Evolutionary conservation across 495 filamentous ascomycete genomes (phyloP), one percentile per base, ranked within the genome.

Genomic region (Aspergillus indologenus): DNA sequence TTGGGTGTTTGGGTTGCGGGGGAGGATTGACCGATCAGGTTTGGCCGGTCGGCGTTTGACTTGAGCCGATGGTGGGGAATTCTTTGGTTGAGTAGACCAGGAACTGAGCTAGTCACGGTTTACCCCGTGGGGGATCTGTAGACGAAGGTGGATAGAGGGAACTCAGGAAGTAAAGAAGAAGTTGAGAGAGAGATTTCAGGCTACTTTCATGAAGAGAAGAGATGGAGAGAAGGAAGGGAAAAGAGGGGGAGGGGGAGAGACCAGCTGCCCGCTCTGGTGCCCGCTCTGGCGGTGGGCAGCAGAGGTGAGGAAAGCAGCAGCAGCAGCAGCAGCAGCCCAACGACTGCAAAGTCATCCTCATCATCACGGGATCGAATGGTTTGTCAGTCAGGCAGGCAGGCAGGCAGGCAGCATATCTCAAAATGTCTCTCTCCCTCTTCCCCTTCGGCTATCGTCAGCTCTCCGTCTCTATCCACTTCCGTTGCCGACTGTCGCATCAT

Each of bases 81-180:
- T n/a, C 12, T 46, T 21, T 18, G 52, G 29, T 34, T 48, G 34
- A 45, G 45, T 59, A 49, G 50, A 17, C 52, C 53, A 60, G 50
- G 47, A 44, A 54, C 53, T 61, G 45, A 57, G 57, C 45, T 51
- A 43, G 40, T 24, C 40, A 31, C 20, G 50, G 18, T 48, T 46
- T 60, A 53, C 59, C 59, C 59, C 59, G 59, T 61, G 59, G 59
- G 59, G 59, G 52, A 40, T 40, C 4, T 9, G 20, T 21, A 34
- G 46, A 45, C 17, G 26, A 49, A 18, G 45, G 21, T 42, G 23
- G 34, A 43, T 49, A 29, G 18, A 26, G 9, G 45, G 1, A 23
- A 12, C 3, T 26, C 12, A 17, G 22, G 23, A 11, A n/a, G 24
- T 19, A 23, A 50, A 53, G n/a, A 45, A 11, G 48, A 29, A 26